Percentiles rank a stretch among this genome's conserved stretches.
phyloP scores from a whole-genome alignment of 352 stramenopile species.

The Thalassiosira mediterranea region DNA sequence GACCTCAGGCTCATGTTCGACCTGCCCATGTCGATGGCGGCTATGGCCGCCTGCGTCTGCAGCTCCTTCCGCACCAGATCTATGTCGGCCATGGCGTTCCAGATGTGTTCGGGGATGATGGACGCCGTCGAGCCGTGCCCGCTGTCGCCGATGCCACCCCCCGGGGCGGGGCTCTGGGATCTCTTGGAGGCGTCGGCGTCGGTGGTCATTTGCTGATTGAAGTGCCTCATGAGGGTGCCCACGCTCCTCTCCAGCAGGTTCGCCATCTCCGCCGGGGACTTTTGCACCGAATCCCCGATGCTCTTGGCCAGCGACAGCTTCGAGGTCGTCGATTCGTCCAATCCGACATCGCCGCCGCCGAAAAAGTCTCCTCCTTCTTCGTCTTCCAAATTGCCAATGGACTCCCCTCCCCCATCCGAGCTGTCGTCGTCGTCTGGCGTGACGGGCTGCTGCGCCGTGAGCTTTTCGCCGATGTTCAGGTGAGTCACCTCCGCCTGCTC shows the following conservation, averaged over 20 bases:
- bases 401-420: too few species aligned
- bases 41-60: slow-evolving; percentile 29
- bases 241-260: slow-evolving; percentile 43
- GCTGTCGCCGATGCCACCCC: background rate
- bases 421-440: too few species aligned
- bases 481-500: too few species aligned
- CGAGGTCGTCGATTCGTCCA: background rate
- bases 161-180: too few species aligned
- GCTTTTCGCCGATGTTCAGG: too few species aligned
- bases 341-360: background rate
- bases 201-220: slow-evolving; percentile 26
- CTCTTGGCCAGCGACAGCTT: slow-evolving; percentile 4
- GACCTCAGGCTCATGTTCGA: background rate
- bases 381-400: background rate
- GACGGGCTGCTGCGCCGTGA: too few species aligned
- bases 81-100: slow-evolving; percentile 72
- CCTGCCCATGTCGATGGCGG: slow-evolving; percentile 5
- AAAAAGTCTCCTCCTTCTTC: background rate
- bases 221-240: slow-evolving; percentile 48
- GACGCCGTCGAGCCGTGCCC: slow-evolving; percentile 6
- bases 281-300: slow-evolving; percentile 8
- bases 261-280: slow-evolving; percentile 28
- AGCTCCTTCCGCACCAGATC: slow-evolving; percentile 68
- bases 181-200: background rate
- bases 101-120: slow-evolving; percentile 58